A percentile compares a stretch with the other conserved stretches of the same genome.
phyloP scores from a whole-genome alignment of 2,329 filamentous ascomycete species.

The Cladosporium sp. region DNA sequence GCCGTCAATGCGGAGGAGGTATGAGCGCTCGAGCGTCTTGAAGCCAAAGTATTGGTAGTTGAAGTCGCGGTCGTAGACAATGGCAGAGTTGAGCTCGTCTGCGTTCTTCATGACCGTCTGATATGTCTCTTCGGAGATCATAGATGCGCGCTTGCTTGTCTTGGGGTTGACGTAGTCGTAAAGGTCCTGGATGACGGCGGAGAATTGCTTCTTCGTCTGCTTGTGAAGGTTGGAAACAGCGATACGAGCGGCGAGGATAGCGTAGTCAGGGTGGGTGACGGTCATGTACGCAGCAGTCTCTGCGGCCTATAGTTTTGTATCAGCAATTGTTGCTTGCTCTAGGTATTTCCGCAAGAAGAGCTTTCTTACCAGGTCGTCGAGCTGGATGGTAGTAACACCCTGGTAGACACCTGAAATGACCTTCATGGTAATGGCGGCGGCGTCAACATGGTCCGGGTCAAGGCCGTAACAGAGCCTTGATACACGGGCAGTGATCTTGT shows the following conservation, averaged over 20 bases:
- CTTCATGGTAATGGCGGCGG: constrained; percentile 96
- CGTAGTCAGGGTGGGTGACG: constrained; percentile 97
- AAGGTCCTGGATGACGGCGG: constrained; percentile 85
- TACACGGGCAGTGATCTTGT: constrained; percentile 99
- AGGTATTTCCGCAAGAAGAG: neutral
- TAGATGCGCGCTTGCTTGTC: constrained; percentile 75
- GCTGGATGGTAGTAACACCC: constrained; percentile 90
- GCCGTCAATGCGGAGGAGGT: constrained; percentile 88
- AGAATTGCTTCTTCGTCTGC: constrained; percentile 99
- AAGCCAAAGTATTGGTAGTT: constrained; percentile 99
- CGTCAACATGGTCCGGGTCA: constrained; percentile 91
- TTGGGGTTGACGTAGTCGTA: constrained; percentile 96
- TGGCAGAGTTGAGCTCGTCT: constrained; percentile 95
- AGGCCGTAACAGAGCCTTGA: constrained; percentile 96
- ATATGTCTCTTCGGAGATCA: constrained; percentile 90
- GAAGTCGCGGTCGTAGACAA: constrained; percentile 98
- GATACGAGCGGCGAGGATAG: constrained; percentile 95
- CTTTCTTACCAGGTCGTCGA: constrained; percentile 83
- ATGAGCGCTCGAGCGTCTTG: constrained; percentile 97
- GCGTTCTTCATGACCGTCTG: constrained; percentile 92
- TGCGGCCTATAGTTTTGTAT: constrained; percentile 61
- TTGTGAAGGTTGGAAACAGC: constrained; percentile 99
- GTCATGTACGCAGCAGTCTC: constrained; percentile 99
- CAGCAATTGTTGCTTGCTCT: neutral
- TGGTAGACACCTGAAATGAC: constrained; percentile 99